Percentiles rank a stretch among this genome's conserved stretches.
Conservation (phyloP, 257 asterid genomes). For the Scutellaria galericulata region DNA sequence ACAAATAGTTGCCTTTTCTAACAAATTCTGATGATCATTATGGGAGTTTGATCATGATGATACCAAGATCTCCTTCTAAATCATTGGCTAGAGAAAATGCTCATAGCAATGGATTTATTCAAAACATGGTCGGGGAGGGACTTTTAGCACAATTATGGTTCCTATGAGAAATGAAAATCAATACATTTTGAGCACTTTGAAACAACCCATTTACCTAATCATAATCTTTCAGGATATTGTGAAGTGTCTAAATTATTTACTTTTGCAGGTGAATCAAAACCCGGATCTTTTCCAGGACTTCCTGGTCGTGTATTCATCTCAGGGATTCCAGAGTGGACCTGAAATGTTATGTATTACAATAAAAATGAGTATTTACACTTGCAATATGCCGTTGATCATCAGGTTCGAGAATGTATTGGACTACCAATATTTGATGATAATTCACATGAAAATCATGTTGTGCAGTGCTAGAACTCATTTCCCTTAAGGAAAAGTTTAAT, state of each 20-base stretch:
- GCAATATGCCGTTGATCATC: conserved; percentile 61
- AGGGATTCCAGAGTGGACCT: conserved; percentile 83
- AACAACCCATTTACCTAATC: conserved; percentile 67
- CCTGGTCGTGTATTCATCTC: conserved; percentile 81
- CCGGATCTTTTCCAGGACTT: conserved; percentile 59
- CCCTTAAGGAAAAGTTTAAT: conserved; percentile 52
- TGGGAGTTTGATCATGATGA: too few relatives aligned
- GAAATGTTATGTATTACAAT: conserved; percentile 68
- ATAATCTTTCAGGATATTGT: conserved; percentile 70
- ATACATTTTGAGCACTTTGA: too few relatives aligned
- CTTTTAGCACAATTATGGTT: conserved; percentile 77
- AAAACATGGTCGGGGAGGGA: conserved; percentile 62
- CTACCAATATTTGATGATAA: conserved; percentile 72
- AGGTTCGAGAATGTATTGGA: conserved; percentile 79
- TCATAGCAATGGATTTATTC: conserved; percentile 59
- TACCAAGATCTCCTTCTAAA: conserved; percentile 43
- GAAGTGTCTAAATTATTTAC: conserved; percentile 76
- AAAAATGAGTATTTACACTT: conserved; percentile 66
- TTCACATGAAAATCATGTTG: conserved; percentile 49
- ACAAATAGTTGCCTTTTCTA: conserved; percentile 29
- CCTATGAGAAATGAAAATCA: conserved; percentile 59
- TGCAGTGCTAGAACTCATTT: conserved; percentile 79
- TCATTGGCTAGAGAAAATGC: conserved; percentile 65
- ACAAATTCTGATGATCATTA: too few relatives aligned
- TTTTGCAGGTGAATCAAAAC: conserved; percentile 58